Evolutionary conservation across 345 rosid genomes (phyloP).

Genomic region (Mallotus nudiflorus): DNA sequence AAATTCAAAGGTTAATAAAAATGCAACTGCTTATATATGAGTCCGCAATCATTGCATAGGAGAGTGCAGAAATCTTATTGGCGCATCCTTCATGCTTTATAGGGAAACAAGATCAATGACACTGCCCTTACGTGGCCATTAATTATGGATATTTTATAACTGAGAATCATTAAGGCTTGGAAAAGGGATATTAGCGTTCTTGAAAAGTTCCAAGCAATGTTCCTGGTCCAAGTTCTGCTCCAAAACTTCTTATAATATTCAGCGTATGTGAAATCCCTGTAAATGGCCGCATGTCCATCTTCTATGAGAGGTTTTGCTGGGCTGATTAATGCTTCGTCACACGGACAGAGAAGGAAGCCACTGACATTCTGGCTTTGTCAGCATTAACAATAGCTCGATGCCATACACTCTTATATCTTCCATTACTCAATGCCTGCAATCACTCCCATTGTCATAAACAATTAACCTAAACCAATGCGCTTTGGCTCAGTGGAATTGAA

Average conservation of each 20-base stretch:
- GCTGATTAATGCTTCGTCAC: conserved; percentile 59
- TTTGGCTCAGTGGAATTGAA: neutral
- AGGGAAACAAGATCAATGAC: too few species aligned
- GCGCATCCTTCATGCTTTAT: too few species aligned
- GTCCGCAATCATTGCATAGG: too few species aligned
- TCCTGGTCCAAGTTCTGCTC: conserved; percentile 87
- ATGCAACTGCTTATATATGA: too few species aligned
- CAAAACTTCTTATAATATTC: conserved; percentile 88
- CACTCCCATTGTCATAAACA: neutral
- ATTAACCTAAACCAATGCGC: neutral
- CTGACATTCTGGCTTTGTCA: conserved; percentile 59
- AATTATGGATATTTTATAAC: too few species aligned
- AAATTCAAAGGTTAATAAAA: too few species aligned
- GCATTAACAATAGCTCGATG: conserved; percentile 76
- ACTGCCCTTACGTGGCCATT: too few species aligned
- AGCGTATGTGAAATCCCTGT: conserved; percentile 73
- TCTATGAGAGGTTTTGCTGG: conserved; percentile 50
- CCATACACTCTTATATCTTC: conserved; percentile 85
- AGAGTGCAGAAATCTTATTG: too few species aligned
- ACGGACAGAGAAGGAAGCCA: conserved; percentile 81
- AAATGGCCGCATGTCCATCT: conserved; percentile 46
- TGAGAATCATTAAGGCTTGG: too few species aligned
- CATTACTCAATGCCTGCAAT: conserved; percentile 78
- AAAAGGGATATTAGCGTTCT: conserved; percentile 19
- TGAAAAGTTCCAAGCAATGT: conserved; percentile 80